Conservation (phyloP, 176 grass and related monocot species). For the Rhipidocladum racemiflorum region DNA sequence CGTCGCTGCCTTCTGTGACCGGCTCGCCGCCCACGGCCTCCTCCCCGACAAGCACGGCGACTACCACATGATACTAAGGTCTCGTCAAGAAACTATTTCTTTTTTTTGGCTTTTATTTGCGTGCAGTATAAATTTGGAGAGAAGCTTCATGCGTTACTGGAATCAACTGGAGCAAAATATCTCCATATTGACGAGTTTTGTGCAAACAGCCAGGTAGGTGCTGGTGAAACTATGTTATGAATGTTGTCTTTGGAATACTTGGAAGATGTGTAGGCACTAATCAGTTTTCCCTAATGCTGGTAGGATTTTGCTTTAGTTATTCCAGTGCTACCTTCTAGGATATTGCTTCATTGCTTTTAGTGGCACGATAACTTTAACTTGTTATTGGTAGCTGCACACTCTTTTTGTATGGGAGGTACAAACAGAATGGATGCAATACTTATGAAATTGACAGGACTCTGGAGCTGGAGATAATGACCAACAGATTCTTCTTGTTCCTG, state of each 20-base stretch:
- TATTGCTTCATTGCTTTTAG: conserved; percentile 14
- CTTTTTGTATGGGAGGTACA: conserved; percentile 48
- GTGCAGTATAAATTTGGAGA: conserved; percentile 90
- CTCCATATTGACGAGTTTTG: conserved; percentile 62
- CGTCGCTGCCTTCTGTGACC: conserved; percentile 71
- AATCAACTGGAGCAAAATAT: conserved; percentile 70
- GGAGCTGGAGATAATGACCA: conserved; percentile 58
- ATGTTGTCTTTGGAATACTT: background rate
- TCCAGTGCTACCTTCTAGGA: background rate
- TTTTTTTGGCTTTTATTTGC: background rate
- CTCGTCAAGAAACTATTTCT: background rate
- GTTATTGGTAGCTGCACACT: background rate
- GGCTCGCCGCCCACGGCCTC: conserved; percentile 55
- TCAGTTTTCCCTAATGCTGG: background rate
- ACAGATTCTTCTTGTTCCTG: conserved; percentile 77
- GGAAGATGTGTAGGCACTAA: background rate
- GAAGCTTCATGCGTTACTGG: conserved; percentile 61
- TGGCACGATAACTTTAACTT: conserved; percentile 17
- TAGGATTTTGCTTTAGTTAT: background rate
- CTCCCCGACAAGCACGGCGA: conserved; percentile 84
- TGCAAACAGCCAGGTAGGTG: conserved; percentile 75
- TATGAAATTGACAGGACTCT: conserved; percentile 56
- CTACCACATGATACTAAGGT: conserved; percentile 96
- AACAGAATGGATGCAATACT: conserved; percentile 28
- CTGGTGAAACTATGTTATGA: conserved; percentile 13